Evolutionary conservation across 495 filamentous ascomycete species (phyloP).

Genomic region (Neurospora africana): DNA sequence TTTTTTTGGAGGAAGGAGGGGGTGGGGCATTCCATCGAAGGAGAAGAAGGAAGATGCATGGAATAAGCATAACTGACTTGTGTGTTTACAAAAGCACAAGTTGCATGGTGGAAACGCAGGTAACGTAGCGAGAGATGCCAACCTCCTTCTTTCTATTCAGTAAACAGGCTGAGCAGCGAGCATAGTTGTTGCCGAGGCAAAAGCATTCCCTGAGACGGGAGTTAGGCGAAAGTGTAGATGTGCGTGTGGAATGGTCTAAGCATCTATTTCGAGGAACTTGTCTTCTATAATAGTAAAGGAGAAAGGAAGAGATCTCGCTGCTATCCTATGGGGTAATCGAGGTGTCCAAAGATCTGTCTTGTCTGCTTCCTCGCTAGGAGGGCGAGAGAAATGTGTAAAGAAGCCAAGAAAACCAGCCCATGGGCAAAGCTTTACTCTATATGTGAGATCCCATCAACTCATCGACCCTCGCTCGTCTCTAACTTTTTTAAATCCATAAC

Average conservation of each 20-base stretch:
- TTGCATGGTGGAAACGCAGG: neutral
- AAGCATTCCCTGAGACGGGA: neutral
- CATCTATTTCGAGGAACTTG: neutral
- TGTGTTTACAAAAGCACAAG: neutral
- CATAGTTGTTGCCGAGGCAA: neutral
- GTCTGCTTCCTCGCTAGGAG: neutral
- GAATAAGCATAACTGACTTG: neutral
- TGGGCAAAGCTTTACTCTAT: neutral
- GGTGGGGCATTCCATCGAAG: neutral
- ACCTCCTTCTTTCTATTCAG: neutral
- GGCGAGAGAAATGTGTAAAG: neutral
- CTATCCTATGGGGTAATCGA: neutral
- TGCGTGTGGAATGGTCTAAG: neutral
- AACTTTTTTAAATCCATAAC: no score
- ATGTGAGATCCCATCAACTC: neutral
- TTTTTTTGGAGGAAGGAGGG: no score
- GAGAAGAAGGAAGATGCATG: neutral
- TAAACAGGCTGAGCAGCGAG: neutral
- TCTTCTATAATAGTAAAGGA: neutral
- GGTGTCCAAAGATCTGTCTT: neutral
- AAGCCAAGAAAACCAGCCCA: neutral
- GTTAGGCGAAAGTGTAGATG: neutral
- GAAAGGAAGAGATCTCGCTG: neutral
- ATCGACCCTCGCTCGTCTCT: neutral
- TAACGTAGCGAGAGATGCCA: neutral